Evolutionary conservation across 371 early-diverging fungal genomes (phyloP), one percentile per base, ranked within the genome.

Genomic region (Zopfochytrium polystomum): DNA sequence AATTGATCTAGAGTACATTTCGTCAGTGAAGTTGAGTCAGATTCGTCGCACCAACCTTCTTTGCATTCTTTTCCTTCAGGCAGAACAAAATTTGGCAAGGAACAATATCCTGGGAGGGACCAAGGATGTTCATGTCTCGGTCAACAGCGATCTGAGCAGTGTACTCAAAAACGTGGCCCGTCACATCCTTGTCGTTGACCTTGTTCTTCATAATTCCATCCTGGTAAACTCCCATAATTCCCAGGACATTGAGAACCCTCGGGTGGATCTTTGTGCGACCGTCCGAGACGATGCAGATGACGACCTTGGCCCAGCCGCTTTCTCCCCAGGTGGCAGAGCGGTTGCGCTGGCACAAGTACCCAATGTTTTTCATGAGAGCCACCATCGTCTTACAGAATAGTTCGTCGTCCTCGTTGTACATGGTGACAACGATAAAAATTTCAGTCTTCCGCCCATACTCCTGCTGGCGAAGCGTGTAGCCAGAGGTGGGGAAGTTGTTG

Each of bases 1-100:
- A 92, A 73, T 95, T 95, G 78, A 95, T 89, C 78, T 72, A 92
- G 89, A n/a, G n/a, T n/a, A n/a, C n/a, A n/a, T n/a, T n/a, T n/a
- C n/a, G n/a, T n/a, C n/a, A n/a, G n/a, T n/a, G n/a, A n/a, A n/a
- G n/a, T n/a, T n/a, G n/a, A n/a, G n/a, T n/a, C n/a, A n/a, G n/a
- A n/a, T n/a, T 20, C 45, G n/a, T n/a, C n/a, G n/a, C n/a, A n/a
- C n/a, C 3, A 18, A 62, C 63, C 50, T 74, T 75, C 55, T 77
- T 77, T 30, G 70, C 73, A 51, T 79, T 79, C 70, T 78, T 76
- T 60, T 79, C 79, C 73, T 95, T 95, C 33, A 95, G 75, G 57
- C 92, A 92, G 67, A 95, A 93, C 30, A 95, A 59, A 38, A 95
- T 84, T 75, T 95, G 96, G 32, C 88, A 81, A 2, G 96, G 96